Base-by-base conservation (phyloP, 345 rosid species). In the Gossypium stocksii region DNA sequence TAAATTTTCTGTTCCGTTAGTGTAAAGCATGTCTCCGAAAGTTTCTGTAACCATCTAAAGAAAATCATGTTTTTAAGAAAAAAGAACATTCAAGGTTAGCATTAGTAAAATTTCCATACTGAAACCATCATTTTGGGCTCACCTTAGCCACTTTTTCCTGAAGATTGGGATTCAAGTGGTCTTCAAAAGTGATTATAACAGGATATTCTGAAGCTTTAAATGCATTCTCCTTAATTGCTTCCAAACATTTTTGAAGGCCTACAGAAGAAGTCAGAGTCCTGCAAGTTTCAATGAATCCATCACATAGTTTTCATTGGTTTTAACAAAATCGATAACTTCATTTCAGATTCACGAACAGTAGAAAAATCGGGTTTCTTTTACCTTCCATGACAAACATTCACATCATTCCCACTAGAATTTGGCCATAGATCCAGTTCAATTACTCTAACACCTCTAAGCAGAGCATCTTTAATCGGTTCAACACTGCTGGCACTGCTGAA, bases 341-440 rank as follows among this genome's bases (percentile, higher is more conserved):
- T 60, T 14, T 60, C 65, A 27, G 4, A 14, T 27, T 60, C n/a
- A 25, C 14, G 19, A 60, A 60, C 15, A 12, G 9, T 82, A 38
- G 15, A 15, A 25, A 45, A 27, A 27, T 20, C 13, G n/a, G 56
- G 14, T 46, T 23, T 0, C 15, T 19, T 57, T 20, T 57, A 91
- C 96, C 97, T 91, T 75, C 98, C 97, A 72, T 91, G 97, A 75
- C 85, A 80, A 75, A 91, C 97, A 78, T 91, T 73, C 0, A 87
- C 87, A 73, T 83, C 74, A 10, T 85, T 80, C 41, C 82, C 82
- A 0, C 79, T 76, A 60, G 85, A 57, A 82, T 77, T 82, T 13
- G 97, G 92, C 98, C 97, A 90, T 63, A 93, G 77, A 85, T 93
- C 98, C 73, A 93, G 79, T 80, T 93, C 97, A 67, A 93, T 91